Evolutionary conservation across 108 stramenopile genomes (phyloP), one percentile per base, ranked within the genome.

Genomic region (Phaeodactylum tricornutum): DNA sequence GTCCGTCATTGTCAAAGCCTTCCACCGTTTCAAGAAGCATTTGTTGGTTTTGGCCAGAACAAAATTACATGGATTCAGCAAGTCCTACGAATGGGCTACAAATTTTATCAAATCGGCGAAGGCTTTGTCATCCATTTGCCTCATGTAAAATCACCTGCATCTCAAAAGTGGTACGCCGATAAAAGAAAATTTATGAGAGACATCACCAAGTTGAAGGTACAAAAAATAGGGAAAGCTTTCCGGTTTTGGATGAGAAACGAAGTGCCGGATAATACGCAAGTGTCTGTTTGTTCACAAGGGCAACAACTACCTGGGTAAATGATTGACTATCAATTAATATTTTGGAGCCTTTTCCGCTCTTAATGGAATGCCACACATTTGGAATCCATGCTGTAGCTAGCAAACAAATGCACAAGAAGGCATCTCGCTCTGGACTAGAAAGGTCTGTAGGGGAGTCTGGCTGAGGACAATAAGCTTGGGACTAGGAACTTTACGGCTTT

Each of bases 41-140:
- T 91, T 48, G 57, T 67, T 0, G 89, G 89, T 0, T 91, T 87
- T 47, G 89, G 89, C 2, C 84, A 86, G 45, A 91, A 91, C 43
- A 91, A 82, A 64, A 66, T 86, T 53, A 76, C 73, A 16, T 83
- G 81, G 83, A 77, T 75, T 26, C 83, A 83, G 87, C 81, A 83
- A 50, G 29, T 89, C 16, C 53, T 77, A 8, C 61, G 75, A 25
- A 47, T 30, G 21, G 83, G 83, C 29, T 89, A 74, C 40, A 33
- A 20, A 16, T 74, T 89, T 43, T 56, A 50, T 11, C 87, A 85
- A 63, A 34, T 89, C 1, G 77, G 77, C 11, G 35, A 29, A 32
- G 75, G 63, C n/a, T 89, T 75, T 52, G 49, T 83, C 1, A 57
- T 83, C 15, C 87, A 89, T 43, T 89, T 85, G 55, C 87, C 87